phyloP scores from a whole-genome alignment of 2,329 filamentous ascomycete genomes.

The Graphilbum fragrans region DNA sequence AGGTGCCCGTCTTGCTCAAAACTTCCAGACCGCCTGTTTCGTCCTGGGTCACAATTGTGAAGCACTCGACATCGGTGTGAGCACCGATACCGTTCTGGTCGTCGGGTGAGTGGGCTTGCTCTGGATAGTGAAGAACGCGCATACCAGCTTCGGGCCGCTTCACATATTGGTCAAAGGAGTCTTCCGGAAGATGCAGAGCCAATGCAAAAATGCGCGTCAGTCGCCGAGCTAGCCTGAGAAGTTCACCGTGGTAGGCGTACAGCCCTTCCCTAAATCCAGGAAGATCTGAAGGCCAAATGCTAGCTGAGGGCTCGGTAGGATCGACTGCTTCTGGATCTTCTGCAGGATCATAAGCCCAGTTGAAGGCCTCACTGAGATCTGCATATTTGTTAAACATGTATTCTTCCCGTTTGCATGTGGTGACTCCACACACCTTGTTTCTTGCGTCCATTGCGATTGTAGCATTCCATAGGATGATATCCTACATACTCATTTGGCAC shows the following conservation, averaged over 20 bases:
- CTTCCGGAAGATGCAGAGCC: constrained; percentile 7
- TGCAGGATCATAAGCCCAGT: constrained; percentile 20
- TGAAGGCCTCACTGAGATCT: constrained; percentile 22
- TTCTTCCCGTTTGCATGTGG: no score
- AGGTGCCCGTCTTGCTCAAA: constrained; percentile 6
- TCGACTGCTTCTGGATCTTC: constrained; percentile 17
- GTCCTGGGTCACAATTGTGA: constrained; percentile 9
- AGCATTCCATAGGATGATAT: constrained; percentile 23
- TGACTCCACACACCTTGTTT: constrained; percentile 15
- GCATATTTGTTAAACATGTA: neutral
- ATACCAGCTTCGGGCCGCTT: constrained; percentile 4
- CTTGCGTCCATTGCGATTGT: constrained; percentile 26
- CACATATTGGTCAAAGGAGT: constrained; percentile 6
- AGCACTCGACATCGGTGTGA: constrained; percentile 9
- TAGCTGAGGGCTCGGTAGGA: constrained; percentile 13
- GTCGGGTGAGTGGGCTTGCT: constrained; percentile 1
- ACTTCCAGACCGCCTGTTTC: constrained; percentile 8
- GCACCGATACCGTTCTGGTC: constrained; percentile 10
- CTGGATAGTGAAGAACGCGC: constrained; percentile 9
- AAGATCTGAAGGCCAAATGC: constrained; percentile 19
- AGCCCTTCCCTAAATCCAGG: constrained; percentile 23
- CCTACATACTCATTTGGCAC: constrained; percentile 22
- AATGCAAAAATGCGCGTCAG: constrained; percentile 7
- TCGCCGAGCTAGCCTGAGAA: constrained; percentile 5
- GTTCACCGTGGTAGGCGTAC: constrained; percentile 2